A percentile compares a stretch with the other conserved stretches of the same genome.
phyloP scores from a whole-genome alignment of 1,284 basidiomycete species.

The Leucoagaricus sp. region DNA sequence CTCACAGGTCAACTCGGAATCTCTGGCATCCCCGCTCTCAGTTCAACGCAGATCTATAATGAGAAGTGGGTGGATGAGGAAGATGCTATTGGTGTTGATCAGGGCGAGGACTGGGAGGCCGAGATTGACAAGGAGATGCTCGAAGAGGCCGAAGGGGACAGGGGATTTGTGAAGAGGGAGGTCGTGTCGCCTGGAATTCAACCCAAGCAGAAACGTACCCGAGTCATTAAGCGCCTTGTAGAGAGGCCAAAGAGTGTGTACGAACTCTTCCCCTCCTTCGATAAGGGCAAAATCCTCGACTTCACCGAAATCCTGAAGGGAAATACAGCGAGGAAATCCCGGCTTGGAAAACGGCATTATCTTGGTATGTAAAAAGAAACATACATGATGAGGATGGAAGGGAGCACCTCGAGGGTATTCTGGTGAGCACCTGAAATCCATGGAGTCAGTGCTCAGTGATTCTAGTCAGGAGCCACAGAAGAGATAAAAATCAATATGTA shows the following conservation, averaged over 20 bases:
- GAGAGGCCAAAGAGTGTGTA: conserved; percentile 81
- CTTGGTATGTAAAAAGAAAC: conserved; percentile 47
- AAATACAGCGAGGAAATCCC: conserved; percentile 71
- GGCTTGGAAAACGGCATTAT: conserved; percentile 65
- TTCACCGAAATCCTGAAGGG: conserved; percentile 95
- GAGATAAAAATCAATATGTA: conserved; percentile 20
- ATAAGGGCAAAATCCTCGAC: conserved; percentile 77
- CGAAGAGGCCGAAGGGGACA: conserved; percentile 56
- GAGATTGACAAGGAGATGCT: conserved; percentile 81
- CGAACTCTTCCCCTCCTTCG: conserved; percentile 87
- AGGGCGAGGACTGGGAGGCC: conserved; percentile 85
- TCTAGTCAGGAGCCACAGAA: too few species aligned
- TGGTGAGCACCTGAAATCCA: conserved; percentile 14
- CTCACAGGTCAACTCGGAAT: conserved; percentile 75
- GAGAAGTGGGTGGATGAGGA: conserved; percentile 73
- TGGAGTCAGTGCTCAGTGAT: neutral
- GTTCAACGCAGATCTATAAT: conserved; percentile 67
- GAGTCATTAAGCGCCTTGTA: conserved; percentile 62
- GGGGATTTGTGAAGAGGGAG: conserved; percentile 56
- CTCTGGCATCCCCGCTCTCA: conserved; percentile 58
- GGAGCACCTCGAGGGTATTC: conserved; percentile 14
- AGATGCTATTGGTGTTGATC: conserved; percentile 65
- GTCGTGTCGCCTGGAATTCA: conserved; percentile 54
- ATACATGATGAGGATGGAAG: conserved; percentile 9
- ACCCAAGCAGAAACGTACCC: conserved; percentile 56